Evolutionary conservation across 805 yeast genomes (phyloP).

Genomic region (Spathaspora sp.): DNA sequence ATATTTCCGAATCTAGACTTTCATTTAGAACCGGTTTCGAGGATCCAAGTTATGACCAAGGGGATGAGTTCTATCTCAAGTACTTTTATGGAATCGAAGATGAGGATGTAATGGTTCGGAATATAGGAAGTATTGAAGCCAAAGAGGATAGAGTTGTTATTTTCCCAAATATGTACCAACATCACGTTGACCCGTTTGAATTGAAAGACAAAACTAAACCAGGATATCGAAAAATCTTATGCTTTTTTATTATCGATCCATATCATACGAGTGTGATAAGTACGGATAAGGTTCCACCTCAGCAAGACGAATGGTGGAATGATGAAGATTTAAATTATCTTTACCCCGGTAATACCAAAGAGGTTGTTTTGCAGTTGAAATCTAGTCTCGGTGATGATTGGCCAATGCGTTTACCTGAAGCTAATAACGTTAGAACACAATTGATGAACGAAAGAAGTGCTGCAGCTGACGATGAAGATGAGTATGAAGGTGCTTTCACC

Average conservation of each 20-base stretch:
- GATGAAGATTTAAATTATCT: slow-evolving; percentile 9
- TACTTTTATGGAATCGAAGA: slow-evolving; percentile 27
- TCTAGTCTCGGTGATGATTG: slow-evolving; percentile 5
- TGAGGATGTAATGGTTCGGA: slow-evolving; percentile 20
- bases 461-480: no score
- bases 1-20: slow-evolving; percentile 30
- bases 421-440: slow-evolving; percentile 22
- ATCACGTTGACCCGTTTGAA: slow-evolving; percentile 36
- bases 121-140: slow-evolving; percentile 24
- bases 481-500: no score
- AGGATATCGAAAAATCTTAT: slow-evolving; percentile 37
- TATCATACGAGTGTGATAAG: slow-evolving; percentile 21
- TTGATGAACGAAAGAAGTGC: no score
- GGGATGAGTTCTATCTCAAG: slow-evolving; percentile 21
- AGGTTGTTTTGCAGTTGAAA: slow-evolving; percentile 4
- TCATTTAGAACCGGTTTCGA: slow-evolving; percentile 26
- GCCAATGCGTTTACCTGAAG: slow-evolving; percentile 20
- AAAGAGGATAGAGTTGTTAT: slow-evolving; percentile 25
- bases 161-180: slow-evolving; percentile 39
- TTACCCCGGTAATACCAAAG: slow-evolving; percentile 5
- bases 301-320: slow-evolving; percentile 32
- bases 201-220: slow-evolving; percentile 30
- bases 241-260: slow-evolving; percentile 39
- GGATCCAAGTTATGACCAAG: slow-evolving; percentile 34
- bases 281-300: slow-evolving; percentile 35